Evolutionary conservation across 2,329 filamentous ascomycete genomes (phyloP).

Genomic region (Fusarium acutatum): DNA sequence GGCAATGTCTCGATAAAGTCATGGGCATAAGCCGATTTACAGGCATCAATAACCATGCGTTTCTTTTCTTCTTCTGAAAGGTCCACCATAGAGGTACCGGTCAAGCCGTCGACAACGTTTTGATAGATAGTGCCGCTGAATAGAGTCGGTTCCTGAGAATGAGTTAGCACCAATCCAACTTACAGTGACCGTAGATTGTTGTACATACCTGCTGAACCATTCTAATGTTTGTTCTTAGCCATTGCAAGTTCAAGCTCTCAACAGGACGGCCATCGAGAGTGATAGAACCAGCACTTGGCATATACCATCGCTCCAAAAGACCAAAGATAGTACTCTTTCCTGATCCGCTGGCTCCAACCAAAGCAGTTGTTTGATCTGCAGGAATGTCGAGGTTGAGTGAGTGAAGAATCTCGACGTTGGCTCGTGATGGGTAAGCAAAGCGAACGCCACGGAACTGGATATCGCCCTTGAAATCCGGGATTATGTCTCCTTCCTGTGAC

Average conservation of each 20-base stretch:
- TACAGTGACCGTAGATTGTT: fast-evolving
- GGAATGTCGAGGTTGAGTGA: constrained; percentile 54
- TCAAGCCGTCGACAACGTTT: constrained; percentile 61
- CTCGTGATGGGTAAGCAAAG: constrained; percentile 67
- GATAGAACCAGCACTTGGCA: constrained; percentile 55
- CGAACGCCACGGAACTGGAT: constrained; percentile 58
- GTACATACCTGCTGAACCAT: constrained; percentile 55
- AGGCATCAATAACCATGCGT: constrained; percentile 56
- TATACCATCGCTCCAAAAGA: constrained; percentile 68
- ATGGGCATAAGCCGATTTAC: constrained; percentile 60
- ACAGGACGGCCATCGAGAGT: constrained; percentile 55
- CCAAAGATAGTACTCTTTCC: constrained; percentile 68
- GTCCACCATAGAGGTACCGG: constrained; percentile 48
- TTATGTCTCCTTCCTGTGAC: constrained; percentile 45
- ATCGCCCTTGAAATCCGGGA: constrained; percentile 49
- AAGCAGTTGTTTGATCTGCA: constrained; percentile 59
- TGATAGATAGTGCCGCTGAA: constrained; percentile 62
- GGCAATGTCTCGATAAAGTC: constrained; percentile 62
- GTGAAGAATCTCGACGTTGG: constrained; percentile 56
- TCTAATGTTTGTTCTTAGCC: constrained; percentile 62
- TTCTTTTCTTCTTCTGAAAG: constrained; percentile 54
- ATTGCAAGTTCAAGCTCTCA: constrained; percentile 56
- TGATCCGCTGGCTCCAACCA: constrained; percentile 66
- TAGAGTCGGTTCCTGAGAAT: constrained; percentile 58
- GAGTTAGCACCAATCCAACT: neutral